phyloP scores from a whole-genome alignment of 441 rosid genomes.

The Pelargonium fulgidum region DNA sequence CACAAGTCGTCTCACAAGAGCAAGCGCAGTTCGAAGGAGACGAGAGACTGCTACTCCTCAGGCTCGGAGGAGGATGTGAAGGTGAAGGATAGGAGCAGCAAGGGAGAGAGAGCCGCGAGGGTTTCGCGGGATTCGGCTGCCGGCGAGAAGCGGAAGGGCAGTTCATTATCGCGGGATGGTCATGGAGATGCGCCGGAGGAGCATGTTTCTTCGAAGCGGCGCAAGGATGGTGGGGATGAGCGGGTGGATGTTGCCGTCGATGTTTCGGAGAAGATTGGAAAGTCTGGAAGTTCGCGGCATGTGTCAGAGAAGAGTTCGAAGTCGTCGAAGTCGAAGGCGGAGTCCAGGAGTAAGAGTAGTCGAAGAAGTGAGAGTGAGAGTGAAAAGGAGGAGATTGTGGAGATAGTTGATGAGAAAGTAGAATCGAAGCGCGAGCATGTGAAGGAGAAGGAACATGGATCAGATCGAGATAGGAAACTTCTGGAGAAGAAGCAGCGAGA shows the following conservation, averaged over 20 bases:
- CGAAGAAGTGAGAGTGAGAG: constrained; percentile 1
- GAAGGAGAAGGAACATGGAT: constrained; percentile 7
- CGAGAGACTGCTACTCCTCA: not conserved
- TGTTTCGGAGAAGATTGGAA: not conserved
- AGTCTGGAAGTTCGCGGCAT: constrained; percentile 1
- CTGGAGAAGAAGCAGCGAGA: constrained; percentile 5
- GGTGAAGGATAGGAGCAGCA: constrained; percentile 1
- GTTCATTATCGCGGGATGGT: not conserved
- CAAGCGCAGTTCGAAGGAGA: constrained; percentile 8
- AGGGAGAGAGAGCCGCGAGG: not conserved
- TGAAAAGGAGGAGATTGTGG: constrained; percentile 10
- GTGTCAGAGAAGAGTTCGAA: constrained; percentile 13
- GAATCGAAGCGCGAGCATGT: not conserved
- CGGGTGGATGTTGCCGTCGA: not conserved
- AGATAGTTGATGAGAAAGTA: not conserved
- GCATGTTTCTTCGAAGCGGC: not conserved
- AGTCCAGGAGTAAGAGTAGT: constrained; percentile 11
- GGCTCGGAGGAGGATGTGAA: constrained; percentile 8
- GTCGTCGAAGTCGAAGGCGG: constrained; percentile 1
- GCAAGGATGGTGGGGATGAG: constrained; percentile 1
- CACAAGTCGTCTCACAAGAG: constrained; percentile 10
- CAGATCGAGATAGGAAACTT: not conserved
- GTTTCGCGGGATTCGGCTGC: not conserved
- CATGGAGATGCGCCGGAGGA: not conserved
- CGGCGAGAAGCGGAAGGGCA: constrained; percentile 8